Evolutionary conservation across 441 rosid genomes (phyloP), one percentile per base, ranked within the genome.

Genomic region (Mallotus japonicus): DNA sequence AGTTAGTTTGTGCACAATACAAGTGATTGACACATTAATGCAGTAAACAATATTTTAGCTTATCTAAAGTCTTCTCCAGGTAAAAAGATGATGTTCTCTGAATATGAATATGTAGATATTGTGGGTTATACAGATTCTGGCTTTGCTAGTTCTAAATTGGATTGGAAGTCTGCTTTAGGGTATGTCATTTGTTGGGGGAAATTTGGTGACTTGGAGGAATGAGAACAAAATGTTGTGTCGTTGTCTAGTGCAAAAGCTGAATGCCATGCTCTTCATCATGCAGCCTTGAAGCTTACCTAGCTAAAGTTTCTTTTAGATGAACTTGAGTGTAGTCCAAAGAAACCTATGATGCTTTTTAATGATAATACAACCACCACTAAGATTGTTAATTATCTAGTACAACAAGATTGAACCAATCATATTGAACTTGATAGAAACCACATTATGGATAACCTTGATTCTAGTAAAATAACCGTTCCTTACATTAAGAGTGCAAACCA

Each of bases 181-280:
- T n/a, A n/a, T 69, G 7, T 34, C 53, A 8, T 69, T 69, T 15
- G 50, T 69, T 19, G 19, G 72, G n/a, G 50, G 34, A 4, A 66
- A 66, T 32, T 8, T 51, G 0, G 44, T 55, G 15, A 51, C 60
- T 32, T 67, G n/a, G 49, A 65, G 40, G 19, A 66, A 42, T 28
- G 46, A 66, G 24, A n/a, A 50, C 40, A 66, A 19, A 66, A 15
- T 49, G 42, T 50, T 3, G 22, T 66, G 5, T 24, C 44, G 15
- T 8, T 50, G 13, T 66, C 58, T 15, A 66, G 20, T 66, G 70
- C 12, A 3, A 8, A 47, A 46, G 55, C 5, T 57, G 61, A 57
- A 9, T 51, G 51, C 8, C 44, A 17, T 8, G 28, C 15, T 4
- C 5, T 67, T 12, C 58, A 67, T 51, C 28, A 67, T 4, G 49